phyloP scores from a whole-genome alignment of 208 protist species.

The Angomonas ambiguus region DNA sequence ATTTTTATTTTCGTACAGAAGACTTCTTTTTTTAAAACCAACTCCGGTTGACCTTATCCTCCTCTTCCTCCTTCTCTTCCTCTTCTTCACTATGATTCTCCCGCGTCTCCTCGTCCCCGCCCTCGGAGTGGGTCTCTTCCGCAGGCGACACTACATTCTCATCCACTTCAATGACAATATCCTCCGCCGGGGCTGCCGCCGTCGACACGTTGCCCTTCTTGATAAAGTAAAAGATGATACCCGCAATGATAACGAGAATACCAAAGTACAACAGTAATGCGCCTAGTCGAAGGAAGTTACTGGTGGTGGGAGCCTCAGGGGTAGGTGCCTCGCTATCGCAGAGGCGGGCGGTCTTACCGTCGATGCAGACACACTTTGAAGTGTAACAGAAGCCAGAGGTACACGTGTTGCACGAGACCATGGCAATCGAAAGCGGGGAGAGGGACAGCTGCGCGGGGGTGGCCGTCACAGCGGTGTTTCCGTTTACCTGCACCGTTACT shows the following conservation, averaged over 20 bases:
- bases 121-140: neutral
- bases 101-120: too few species aligned
- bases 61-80: too few species aligned
- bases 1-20: neutral
- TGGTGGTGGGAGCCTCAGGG: constrained; percentile 3
- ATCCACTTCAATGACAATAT: constrained; percentile 16
- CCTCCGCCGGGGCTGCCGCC: constrained; percentile 12
- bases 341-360: constrained; percentile 27
- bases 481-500: constrained; percentile 36
- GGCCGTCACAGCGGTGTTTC: constrained; percentile 17
- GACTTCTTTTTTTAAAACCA: neutral
- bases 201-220: neutral
- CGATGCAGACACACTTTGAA: constrained; percentile 28
- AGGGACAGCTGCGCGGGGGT: constrained; percentile 34
- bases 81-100: too few species aligned
- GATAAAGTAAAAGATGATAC: constrained; percentile 23
- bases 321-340: constrained; percentile 6
- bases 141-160: neutral
- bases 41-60: neutral
- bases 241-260: constrained; percentile 26
- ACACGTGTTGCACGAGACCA: constrained; percentile 39
- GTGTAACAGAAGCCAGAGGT: constrained; percentile 38
- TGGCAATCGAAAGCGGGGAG: constrained; percentile 48
- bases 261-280: constrained; percentile 35
- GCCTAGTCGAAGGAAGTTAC: constrained; percentile 17